phyloP scores from a whole-genome alignment of 805 yeast genomes.

The Sugiyamaella marilandica region DNA sequence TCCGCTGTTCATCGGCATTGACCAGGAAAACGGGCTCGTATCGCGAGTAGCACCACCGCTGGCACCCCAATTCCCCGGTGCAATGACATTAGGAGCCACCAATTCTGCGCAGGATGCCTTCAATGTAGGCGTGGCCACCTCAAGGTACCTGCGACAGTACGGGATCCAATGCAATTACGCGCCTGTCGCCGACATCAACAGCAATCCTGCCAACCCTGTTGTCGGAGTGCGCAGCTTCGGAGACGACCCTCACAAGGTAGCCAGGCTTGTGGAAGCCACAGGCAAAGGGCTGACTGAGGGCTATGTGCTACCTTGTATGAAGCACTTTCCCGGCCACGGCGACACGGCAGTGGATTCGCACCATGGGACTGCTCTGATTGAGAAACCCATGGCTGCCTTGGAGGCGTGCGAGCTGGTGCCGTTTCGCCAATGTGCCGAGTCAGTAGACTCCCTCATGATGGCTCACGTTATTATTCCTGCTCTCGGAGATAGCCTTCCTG shows the following conservation, averaged over 20 bases:
- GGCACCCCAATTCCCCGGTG: slow-evolving; percentile 51
- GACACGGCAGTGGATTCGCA: slow-evolving; percentile 51
- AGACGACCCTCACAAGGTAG: slow-evolving; percentile 49
- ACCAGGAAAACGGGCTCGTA: slow-evolving; percentile 58
- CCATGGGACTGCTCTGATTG: slow-evolving; percentile 51
- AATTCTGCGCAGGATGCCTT: slow-evolving; percentile 45
- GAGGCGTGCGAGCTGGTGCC: slow-evolving; percentile 46
- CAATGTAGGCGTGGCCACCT: slow-evolving; percentile 46
- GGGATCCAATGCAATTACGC: slow-evolving; percentile 52
- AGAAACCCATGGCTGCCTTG: slow-evolving; percentile 47
- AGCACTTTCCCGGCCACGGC: slow-evolving; percentile 62
- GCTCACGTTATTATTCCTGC: slow-evolving; percentile 55
- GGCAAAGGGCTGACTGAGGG: slow-evolving; percentile 50
- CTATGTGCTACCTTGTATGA: slow-evolving; percentile 49
- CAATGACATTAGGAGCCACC: slow-evolving; percentile 56
- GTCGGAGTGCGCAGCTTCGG: slow-evolving; percentile 58
- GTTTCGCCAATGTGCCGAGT: slow-evolving; percentile 41
- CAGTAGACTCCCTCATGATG: slow-evolving; percentile 51
- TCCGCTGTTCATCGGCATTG: slow-evolving; percentile 53
- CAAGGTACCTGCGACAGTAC: slow-evolving; percentile 45
- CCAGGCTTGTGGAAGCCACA: slow-evolving; percentile 45
- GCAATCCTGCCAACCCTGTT: slow-evolving; percentile 49
- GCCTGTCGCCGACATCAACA: slow-evolving; percentile 55
- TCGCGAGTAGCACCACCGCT: slow-evolving; percentile 26
- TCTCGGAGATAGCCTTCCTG: slow-evolving; percentile 46